Percentiles rank a stretch among this genome's conserved stretches.
These are phyloP conservation scores for Nematocida sp. DNA, from an alignment of 371 early-diverging fungal genomes.

Conservation along the genomic window DNA sequence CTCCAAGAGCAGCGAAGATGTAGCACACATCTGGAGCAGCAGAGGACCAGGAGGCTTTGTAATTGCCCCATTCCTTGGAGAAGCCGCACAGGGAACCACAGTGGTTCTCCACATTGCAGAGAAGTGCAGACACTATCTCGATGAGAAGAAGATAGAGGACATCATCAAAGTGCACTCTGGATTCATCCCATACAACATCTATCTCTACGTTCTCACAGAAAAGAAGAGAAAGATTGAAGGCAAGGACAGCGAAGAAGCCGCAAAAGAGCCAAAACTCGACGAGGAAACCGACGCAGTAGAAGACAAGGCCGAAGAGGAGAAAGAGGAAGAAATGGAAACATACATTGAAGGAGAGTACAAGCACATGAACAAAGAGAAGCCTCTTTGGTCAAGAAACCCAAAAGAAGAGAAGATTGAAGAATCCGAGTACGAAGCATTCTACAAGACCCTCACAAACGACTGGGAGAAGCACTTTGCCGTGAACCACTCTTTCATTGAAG, in stretches of 20 bases:
- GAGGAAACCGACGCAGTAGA: conserved; percentile 69
- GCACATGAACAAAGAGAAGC: conserved; percentile 71
- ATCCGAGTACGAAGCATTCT: conserved; percentile 82
- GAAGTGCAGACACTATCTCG: conserved; percentile 79
- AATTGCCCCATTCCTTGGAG: conserved; percentile 76
- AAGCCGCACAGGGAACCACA: conserved; percentile 78
- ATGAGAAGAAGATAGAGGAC: conserved; percentile 73
- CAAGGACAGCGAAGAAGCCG: conserved; percentile 69
- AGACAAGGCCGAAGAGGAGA: conserved; percentile 68
- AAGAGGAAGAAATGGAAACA: conserved; percentile 68
- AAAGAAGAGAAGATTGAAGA: conserved; percentile 73
- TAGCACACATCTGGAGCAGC: conserved; percentile 85
- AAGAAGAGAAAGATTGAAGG: conserved; percentile 74
- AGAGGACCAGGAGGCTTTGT: conserved; percentile 83
- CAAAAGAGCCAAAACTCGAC: conserved; percentile 68
- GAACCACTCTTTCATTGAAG: conserved; percentile 80
- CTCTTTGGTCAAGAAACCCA: conserved; percentile 85
- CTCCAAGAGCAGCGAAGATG: conserved; percentile 80
- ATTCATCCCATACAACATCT: conserved; percentile 85
- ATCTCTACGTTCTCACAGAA: conserved; percentile 73
- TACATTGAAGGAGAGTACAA: conserved; percentile 64
- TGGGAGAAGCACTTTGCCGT: conserved; percentile 82
- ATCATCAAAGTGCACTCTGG: conserved; percentile 87
- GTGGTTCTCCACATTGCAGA: conserved; percentile 82
- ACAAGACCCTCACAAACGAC: conserved; percentile 84